Conservation (phyloP, 2,329 filamentous ascomycete species). For the Fusarium globosum region DNA sequence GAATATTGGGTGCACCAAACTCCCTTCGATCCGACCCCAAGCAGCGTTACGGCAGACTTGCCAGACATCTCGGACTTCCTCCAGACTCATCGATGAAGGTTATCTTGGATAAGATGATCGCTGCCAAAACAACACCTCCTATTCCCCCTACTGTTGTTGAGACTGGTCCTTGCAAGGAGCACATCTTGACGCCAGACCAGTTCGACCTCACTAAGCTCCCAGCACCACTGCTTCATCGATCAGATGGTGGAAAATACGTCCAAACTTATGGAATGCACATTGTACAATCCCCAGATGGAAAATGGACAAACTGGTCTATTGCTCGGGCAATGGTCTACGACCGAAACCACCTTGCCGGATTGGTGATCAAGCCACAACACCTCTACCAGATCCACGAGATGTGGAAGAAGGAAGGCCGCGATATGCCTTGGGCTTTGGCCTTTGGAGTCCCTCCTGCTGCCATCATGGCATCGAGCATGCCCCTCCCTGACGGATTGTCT, state of each 20-base stretch:
- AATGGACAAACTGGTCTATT: conserved; percentile 63
- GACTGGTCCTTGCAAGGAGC: conserved; percentile 33
- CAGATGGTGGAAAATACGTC: conserved; percentile 62
- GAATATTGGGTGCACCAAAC: conserved; percentile 60
- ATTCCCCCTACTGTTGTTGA: conserved; percentile 50
- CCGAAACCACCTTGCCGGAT: conserved; percentile 53
- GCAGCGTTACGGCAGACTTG: conserved; percentile 55
- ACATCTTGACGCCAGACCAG: conserved; percentile 16
- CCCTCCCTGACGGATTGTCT: conserved; percentile 50
- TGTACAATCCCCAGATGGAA: conserved; percentile 57
- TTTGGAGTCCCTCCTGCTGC: conserved; percentile 64
- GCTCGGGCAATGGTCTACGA: conserved; percentile 60
- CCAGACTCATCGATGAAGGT: conserved; percentile 40
- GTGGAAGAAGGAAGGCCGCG: conserved; percentile 58
- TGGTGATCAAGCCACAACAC: conserved; percentile 59
- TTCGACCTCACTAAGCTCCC: conserved; percentile 54
- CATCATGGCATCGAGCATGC: conserved; percentile 61
- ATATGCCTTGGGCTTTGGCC: conserved; percentile 60
- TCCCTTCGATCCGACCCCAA: conserved; percentile 42
- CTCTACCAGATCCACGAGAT: conserved; percentile 58
- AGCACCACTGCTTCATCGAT: conserved; percentile 55
- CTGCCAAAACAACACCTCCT: conserved; percentile 47
- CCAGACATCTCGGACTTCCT: conserved; percentile 55
- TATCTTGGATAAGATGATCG: conserved; percentile 55
- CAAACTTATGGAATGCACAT: conserved; percentile 64